Conservation (phyloP, 2,329 filamentous ascomycete genomes). For the Scedosporium aurantiacum region DNA sequence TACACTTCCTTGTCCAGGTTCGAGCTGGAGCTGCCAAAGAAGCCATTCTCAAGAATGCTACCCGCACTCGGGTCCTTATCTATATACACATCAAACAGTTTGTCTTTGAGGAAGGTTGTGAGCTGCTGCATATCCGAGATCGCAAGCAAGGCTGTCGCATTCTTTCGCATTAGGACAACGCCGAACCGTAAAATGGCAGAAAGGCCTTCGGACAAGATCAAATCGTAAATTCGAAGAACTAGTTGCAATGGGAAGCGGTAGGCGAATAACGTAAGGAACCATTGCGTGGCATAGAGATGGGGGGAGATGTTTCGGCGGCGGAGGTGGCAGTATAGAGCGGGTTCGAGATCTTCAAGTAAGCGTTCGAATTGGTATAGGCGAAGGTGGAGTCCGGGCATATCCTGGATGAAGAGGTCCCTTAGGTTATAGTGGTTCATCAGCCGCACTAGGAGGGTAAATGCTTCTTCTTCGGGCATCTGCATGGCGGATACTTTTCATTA, state of each 20-base stretch:
- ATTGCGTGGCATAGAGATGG: constrained; percentile 93
- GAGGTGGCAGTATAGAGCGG: constrained; percentile 88
- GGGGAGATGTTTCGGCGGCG: constrained; percentile 78
- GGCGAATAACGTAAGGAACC: constrained; percentile 97
- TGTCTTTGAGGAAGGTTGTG: constrained; percentile 85
- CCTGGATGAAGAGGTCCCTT: constrained; percentile 83
- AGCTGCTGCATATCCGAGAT: constrained; percentile 89
- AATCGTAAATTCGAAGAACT: constrained; percentile 89
- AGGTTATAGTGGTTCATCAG: constrained; percentile 95
- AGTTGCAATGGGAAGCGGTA: constrained; percentile 95
- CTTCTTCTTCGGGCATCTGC: constrained; percentile 92
- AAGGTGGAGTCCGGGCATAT: constrained; percentile 93
- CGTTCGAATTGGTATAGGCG: constrained; percentile 93
- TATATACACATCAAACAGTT: constrained; percentile 92
- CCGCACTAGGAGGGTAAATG: constrained; percentile 83
- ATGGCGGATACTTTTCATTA: neutral
- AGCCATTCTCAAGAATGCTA: constrained; percentile 88
- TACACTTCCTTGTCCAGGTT: constrained; percentile 92
- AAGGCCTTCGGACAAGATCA: constrained; percentile 87
- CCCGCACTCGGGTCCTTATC: constrained; percentile 87
- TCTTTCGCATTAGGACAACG: constrained; percentile 93
- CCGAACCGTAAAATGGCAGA: constrained; percentile 92
- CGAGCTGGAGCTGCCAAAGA: constrained; percentile 88
- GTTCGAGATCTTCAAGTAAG: constrained; percentile 84
- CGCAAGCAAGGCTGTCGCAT: constrained; percentile 61